phyloP scores from a whole-genome alignment of 169 alveolate species.

The Babesia ovata region DNA sequence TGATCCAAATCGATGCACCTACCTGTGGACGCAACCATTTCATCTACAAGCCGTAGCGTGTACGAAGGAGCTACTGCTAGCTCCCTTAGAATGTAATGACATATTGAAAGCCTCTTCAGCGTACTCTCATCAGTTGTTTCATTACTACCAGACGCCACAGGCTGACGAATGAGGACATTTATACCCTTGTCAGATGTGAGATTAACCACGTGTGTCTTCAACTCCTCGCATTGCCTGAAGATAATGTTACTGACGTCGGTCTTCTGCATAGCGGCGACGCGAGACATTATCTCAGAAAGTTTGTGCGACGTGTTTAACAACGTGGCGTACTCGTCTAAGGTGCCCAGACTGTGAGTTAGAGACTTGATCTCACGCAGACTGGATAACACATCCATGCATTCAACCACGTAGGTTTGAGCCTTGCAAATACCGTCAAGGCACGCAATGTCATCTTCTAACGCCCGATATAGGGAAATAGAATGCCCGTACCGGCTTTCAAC shows the following conservation, averaged over 20 bases:
- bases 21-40: constrained; percentile 30
- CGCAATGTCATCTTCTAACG: constrained; percentile 23
- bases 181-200: constrained; percentile 18
- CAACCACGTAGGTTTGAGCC: constrained; percentile 43
- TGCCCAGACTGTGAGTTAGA: background rate
- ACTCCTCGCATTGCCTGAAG: constrained; percentile 13
- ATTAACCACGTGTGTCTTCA: constrained; percentile 23
- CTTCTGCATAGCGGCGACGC: constrained; percentile 4
- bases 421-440: constrained; percentile 44
- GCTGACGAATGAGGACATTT: background rate
- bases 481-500: constrained; percentile 21
- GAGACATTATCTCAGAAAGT: background rate
- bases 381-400: constrained; percentile 31
- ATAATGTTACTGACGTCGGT: constrained; percentile 15
- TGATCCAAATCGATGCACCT: constrained; percentile 36
- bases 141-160: background rate
- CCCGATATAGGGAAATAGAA: constrained; percentile 33
- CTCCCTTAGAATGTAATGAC: constrained; percentile 54
- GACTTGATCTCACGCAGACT: constrained; percentile 13
- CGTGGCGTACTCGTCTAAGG: constrained; percentile 22
- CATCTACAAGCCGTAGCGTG: constrained; percentile 45
- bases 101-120: constrained; percentile 18
- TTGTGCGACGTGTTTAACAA: constrained; percentile 18
- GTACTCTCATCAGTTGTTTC: background rate
- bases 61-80: constrained; percentile 32